A percentile compares a stretch with the other conserved stretches of the same genome.
Conservation (phyloP, 2,329 filamentous ascomycete species). For the Apiospora hydei region DNA sequence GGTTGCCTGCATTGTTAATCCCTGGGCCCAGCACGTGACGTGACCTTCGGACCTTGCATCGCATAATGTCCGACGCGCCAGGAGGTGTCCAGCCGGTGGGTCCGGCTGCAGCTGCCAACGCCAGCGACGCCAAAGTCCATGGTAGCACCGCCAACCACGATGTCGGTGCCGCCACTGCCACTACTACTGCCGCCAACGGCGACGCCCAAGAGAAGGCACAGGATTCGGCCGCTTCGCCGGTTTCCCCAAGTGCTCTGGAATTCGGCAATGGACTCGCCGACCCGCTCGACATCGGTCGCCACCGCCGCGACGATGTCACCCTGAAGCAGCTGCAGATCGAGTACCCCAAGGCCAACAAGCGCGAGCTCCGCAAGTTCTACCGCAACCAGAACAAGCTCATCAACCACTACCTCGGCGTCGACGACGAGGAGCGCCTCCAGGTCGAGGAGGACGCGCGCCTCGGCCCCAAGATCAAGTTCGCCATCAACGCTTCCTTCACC, state of each 20-base stretch:
- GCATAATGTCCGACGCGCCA: background rate
- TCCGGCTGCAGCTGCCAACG: background rate
- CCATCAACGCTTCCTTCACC: slow-evolving; percentile 58
- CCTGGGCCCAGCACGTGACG: background rate
- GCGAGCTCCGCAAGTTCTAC: slow-evolving; percentile 54
- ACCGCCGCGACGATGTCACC: slow-evolving; percentile 49
- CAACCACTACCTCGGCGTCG: slow-evolving; percentile 61
- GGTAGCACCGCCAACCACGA: background rate
- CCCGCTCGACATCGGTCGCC: slow-evolving; percentile 49
- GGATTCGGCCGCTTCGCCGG: slow-evolving; percentile 28
- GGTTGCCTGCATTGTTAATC: background rate
- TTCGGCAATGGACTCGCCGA: slow-evolving; percentile 35
- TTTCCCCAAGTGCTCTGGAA: slow-evolving; percentile 24
- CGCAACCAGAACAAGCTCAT: slow-evolving; percentile 56
- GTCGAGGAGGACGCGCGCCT: slow-evolving; percentile 59
- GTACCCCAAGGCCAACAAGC: slow-evolving; percentile 53
- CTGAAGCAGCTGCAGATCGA: slow-evolving; percentile 55
- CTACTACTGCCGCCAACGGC: background rate
- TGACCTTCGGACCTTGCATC: background rate
- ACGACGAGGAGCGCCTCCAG: slow-evolving; percentile 60
- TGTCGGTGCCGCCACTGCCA: background rate
- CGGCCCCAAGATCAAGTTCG: slow-evolving; percentile 59
- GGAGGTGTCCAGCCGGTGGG: background rate
- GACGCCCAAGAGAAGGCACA: background rate
- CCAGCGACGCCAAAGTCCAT: background rate